Base-by-base conservation (phyloP, 352 stramenopile genomes). In the Albugo candida region DNA sequence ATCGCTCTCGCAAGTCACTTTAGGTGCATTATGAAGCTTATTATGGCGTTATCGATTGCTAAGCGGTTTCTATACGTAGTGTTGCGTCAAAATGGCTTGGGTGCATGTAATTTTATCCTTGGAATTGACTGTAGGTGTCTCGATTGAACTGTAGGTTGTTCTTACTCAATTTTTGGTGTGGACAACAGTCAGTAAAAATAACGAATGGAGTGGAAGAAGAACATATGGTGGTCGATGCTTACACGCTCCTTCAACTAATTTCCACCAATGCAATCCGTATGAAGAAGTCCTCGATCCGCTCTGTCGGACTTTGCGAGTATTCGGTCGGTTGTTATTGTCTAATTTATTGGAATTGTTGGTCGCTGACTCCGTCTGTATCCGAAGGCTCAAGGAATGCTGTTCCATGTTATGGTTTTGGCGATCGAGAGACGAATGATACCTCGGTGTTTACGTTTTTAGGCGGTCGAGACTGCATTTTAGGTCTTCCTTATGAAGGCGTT, bases 51-150 rank as follows among this genome's bases (percentile, higher is more conserved):
- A n/a, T n/a, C n/a, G n/a, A n/a, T n/a, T n/a, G n/a, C n/a, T n/a
- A n/a, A n/a, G n/a, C n/a, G n/a, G n/a, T n/a, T 31, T 31, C 24
- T 31, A 3, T 31, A 31, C 24, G 24, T 54, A 66, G 76, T 67
- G 14, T 67, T 91, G 39, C 62, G 77, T 18, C 56, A 61, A 18
- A 72, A 79, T 36, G 79, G 79, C 5, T 67, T 92, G 45, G 79
- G 88, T 58, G 83, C 68, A 51, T 83, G 72, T 63, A 88, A 92
- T 50, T 56, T 92, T 19, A 84, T 93, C 46, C 24, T 92, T n/a
- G 80, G 75, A 51, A 70, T 93, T 5, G 80, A 93, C 60, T 91
- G 78, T 91, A 60, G 45, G 72, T 70, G 19, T 13, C 16, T 13
- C 13, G 8, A 8, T 1, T 18, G 13, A 20, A 8, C 8, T 10